phyloP scores from a whole-genome alignment of 2,329 filamentous ascomycete species.

The Dothideomycetidae sp. region DNA sequence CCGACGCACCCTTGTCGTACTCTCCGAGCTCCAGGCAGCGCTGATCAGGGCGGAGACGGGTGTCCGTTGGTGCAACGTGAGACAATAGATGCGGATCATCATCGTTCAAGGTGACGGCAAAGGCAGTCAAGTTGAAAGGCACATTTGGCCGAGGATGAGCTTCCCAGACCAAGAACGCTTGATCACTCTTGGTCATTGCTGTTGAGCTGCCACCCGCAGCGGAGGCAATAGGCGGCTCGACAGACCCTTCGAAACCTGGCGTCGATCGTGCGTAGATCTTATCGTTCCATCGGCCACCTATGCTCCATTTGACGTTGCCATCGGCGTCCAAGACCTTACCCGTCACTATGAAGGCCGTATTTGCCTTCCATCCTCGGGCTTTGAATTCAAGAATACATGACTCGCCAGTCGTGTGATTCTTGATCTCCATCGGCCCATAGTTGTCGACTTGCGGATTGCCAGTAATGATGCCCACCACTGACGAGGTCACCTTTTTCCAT shows the following conservation, averaged over 20 bases:
- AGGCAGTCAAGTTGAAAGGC: constrained; percentile 94
- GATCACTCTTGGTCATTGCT: constrained; percentile 36
- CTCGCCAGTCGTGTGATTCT: constrained; percentile 93
- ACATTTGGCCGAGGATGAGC: constrained; percentile 68
- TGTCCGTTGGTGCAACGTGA: constrained; percentile 81
- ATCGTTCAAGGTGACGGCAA: constrained; percentile 87
- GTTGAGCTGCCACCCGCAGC: constrained; percentile 14
- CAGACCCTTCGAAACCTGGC: constrained; percentile 68
- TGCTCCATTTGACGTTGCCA: constrained; percentile 72
- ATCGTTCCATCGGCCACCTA: constrained; percentile 94
- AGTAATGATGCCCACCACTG: constrained; percentile 96
- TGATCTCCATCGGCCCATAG: constrained; percentile 92
- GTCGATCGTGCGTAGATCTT: constrained; percentile 90
- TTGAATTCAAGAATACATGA: constrained; percentile 87
- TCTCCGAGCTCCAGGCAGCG: constrained; percentile 97
- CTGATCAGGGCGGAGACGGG: constrained; percentile 83
- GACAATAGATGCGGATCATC: constrained; percentile 67
- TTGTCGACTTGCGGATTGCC: constrained; percentile 96
- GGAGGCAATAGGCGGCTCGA: constrained; percentile 36
- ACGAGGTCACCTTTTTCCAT: constrained; percentile 97
- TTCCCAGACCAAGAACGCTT: constrained; percentile 88
- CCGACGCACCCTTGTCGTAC: constrained; percentile 81
- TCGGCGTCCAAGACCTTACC: constrained; percentile 71
- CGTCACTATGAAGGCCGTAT: constrained; percentile 73
- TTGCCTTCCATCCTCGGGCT: constrained; percentile 86